Percentiles rank a stretch among this genome's conserved stretches.
Conservation (phyloP, 2,329 filamentous ascomycete species). For the Penicillium sp. region DNA sequence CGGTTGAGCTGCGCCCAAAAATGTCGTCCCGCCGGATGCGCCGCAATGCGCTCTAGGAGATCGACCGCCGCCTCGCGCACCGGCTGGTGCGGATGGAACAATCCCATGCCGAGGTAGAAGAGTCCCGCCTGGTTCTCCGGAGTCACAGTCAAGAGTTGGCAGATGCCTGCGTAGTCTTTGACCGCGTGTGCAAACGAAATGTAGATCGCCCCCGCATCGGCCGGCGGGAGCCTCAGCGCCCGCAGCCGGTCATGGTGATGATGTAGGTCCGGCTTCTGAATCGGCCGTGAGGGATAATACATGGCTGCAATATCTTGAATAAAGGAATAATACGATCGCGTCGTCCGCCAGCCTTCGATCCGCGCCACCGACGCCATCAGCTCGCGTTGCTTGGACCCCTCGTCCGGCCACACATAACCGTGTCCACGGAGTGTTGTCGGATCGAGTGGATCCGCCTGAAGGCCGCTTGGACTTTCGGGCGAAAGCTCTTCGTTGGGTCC, state of each 20-base stretch:
- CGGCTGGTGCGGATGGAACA: conserved; percentile 79
- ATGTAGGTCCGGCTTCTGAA: conserved; percentile 58
- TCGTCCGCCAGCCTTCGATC: conserved; percentile 95
- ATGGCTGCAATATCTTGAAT: conserved; percentile 58
- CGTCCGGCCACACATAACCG: conserved; percentile 90
- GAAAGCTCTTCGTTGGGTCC: conserved; percentile 58
- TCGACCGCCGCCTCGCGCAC: conserved; percentile 70
- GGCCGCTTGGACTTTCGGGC: conserved; percentile 44
- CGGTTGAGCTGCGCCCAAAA: conserved; percentile 81
- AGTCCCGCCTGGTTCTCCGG: conserved; percentile 79
- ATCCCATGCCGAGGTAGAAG: conserved; percentile 80
- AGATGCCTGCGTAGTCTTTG: conserved; percentile 74
- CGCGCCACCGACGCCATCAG: conserved; percentile 82
- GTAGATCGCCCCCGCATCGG: conserved; percentile 76
- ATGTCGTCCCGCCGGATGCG: conserved; percentile 82
- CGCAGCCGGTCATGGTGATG: conserved; percentile 88
- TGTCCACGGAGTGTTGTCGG: conserved; percentile 62
- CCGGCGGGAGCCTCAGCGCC: conserved; percentile 65
- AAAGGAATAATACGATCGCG: conserved; percentile 87
- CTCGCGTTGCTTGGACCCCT: conserved; percentile 69
- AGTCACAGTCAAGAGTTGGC: conserved; percentile 69
- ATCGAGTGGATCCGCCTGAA: conserved; percentile 29
- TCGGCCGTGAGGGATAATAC: conserved; percentile 31
- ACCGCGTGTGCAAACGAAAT: conserved; percentile 66
- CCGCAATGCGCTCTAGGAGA: conserved; percentile 69